Evolutionary conservation across 2,329 filamentous ascomycete species (phyloP), one percentile per base, ranked within the genome.

Genomic region (Fusarium compactum): DNA sequence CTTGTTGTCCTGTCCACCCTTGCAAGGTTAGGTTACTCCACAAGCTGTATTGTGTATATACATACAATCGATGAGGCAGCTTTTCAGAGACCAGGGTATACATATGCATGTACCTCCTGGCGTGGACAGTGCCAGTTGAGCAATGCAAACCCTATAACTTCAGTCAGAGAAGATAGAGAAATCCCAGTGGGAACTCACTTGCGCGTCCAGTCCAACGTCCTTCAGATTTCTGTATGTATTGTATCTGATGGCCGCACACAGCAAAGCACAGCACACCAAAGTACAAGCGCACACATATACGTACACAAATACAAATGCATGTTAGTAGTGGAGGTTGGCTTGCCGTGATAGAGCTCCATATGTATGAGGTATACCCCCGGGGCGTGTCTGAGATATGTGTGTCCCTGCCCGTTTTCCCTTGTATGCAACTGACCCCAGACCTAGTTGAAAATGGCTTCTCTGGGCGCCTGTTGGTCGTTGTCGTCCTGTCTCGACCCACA

Each of bases 231-330:
- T 38, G 34, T 38, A n/a, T 38, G 34, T 18, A 29, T 29, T 29
- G 70, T 66, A 71, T 68, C 58, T 66, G 57, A 65, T 62, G 61
- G 69, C 68, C 55, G 46, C 59, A 71, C 64, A 72, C 53, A 48
- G 57, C 48, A 64, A 57, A 40, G 45, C 30, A 59, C 20, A 62
- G 44, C 63, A 62, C 52, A 61, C 61, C 70, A 62, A 69, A 63
- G 72, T 70, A 73, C 69, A 72, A 53, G 75, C 68, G 69, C 62
- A 73, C 65, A 70, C 58, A 72, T 59, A 65, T 57, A 65, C 62
- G 69, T 59, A 73, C 65, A 70, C 58, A 72, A 58, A 65, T 58
- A 67, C 62, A 69, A 70, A 73, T 63, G 54, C 56, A 71, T 67
- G 58, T 57, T 47, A 63, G 55, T 50, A 66, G 18, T 38, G 34